phyloP scores from a whole-genome alignment of 441 rosid genomes.

The Metrosideros polymorpha region DNA sequence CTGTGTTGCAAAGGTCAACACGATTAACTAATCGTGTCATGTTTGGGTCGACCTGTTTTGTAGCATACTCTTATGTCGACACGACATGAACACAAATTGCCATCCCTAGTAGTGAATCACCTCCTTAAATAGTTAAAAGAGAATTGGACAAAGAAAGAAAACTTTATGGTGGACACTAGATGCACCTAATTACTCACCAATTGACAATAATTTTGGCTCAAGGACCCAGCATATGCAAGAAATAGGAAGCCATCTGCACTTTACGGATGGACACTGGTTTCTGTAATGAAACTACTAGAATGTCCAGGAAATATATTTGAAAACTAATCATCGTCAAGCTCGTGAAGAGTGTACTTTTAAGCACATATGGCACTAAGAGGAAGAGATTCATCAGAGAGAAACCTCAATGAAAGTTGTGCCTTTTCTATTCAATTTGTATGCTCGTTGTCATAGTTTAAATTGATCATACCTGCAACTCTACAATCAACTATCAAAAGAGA shows the following conservation, averaged over 20 bases:
- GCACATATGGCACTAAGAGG: neutral
- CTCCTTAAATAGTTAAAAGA: neutral
- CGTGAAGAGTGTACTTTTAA: neutral
- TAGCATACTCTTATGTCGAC: neutral
- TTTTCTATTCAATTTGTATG: neutral
- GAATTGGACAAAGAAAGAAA: neutral
- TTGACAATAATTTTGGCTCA: neutral
- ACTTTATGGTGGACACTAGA: neutral
- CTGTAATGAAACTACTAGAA: neutral
- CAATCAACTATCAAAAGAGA: neutral
- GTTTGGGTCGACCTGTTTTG: neutral
- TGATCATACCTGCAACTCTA: neutral
- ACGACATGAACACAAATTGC: neutral
- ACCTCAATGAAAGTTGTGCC: neutral
- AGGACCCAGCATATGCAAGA: neutral
- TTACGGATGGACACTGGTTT: neutral
- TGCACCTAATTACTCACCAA: neutral
- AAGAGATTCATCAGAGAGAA: neutral
- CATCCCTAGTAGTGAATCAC: neutral
- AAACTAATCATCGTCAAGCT: neutral
- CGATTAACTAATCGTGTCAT: neutral
- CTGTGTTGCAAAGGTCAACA: neutral
- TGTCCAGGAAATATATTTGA: neutral
- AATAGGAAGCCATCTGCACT: neutral
- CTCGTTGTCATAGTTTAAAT: neutral